phyloP scores from a whole-genome alignment of 176 grass and related monocot genomes.

The Carex scoparia region DNA sequence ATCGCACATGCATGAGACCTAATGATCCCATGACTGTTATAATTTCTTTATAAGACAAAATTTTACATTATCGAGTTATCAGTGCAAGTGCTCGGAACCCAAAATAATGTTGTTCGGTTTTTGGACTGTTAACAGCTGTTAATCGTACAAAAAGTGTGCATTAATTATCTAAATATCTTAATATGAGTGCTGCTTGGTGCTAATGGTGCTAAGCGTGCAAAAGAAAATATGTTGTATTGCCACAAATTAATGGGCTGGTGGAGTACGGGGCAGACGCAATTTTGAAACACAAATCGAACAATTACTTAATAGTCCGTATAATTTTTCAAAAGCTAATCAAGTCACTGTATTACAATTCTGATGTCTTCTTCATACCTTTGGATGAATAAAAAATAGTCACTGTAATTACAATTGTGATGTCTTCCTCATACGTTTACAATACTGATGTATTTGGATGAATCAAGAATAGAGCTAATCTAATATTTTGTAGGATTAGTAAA shows the following conservation, averaged over 20 bases:
- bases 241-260: not conserved
- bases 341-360: not conserved
- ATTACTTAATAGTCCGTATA: not conserved
- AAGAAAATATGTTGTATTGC: not conserved
- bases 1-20: too few species aligned
- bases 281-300: not conserved
- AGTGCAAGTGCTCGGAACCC: not conserved
- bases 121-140: not conserved
- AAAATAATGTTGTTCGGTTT: not conserved
- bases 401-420: too few species aligned
- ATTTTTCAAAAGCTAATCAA: not conserved
- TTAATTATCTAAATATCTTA: not conserved
- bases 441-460: too few species aligned
- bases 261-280: not conserved
- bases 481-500: too few species aligned
- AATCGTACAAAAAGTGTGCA: not conserved
- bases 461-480: too few species aligned
- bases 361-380: not conserved
- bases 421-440: too few species aligned
- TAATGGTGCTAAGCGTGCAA: not conserved
- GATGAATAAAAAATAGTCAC: too few species aligned
- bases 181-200: not conserved
- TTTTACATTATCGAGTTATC: not conserved
- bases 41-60: not conserved
- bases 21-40: too few species aligned